Conservation (phyloP, 176 grass and related monocot genomes). For the Triticum monococcum region DNA sequence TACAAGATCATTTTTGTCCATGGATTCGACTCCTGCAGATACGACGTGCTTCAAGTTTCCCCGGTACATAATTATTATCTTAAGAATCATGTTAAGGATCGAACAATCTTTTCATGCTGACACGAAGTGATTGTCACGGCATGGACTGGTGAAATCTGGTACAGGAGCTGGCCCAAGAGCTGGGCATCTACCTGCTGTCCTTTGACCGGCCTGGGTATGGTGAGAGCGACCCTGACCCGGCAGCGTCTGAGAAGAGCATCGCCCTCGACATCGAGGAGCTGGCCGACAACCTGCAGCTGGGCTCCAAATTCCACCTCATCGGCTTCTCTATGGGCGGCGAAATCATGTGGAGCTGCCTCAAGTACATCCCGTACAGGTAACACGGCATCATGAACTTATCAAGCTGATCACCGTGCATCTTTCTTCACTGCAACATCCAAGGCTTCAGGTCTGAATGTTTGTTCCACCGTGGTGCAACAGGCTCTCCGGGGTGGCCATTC, state of each 20-base stretch:
- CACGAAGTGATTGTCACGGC: neutral
- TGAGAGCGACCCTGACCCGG: slow-evolving; percentile 68
- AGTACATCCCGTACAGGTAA: slow-evolving; percentile 72
- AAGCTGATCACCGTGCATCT: neutral
- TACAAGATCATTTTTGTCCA: slow-evolving; percentile 81
- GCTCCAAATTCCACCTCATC: slow-evolving; percentile 56
- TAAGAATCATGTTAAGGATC: neutral
- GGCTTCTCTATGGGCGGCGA: slow-evolving; percentile 75
- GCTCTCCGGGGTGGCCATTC: slow-evolving; percentile 57
- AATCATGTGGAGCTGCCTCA: slow-evolving; percentile 79
- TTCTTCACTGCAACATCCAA: neutral
- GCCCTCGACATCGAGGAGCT: slow-evolving; percentile 69
- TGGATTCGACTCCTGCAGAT: slow-evolving; percentile 75
- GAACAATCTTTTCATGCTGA: neutral
- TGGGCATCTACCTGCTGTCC: slow-evolving; percentile 63
- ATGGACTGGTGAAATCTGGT: neutral
- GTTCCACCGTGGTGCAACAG: slow-evolving; percentile 24
- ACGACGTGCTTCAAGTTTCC: slow-evolving; percentile 61
- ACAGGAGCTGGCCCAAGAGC: slow-evolving; percentile 57
- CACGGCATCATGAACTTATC: neutral
- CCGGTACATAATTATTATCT: slow-evolving; percentile 33
- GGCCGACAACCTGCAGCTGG: slow-evolving; percentile 65
- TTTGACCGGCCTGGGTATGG: slow-evolving; percentile 81
- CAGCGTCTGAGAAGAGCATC: slow-evolving; percentile 45
- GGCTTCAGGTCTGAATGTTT: neutral